These are phyloP conservation scores for Talaromyces albobiverticillius DNA, from an alignment of 2,329 filamentous ascomycete species.

Conservation along the genomic window DNA sequence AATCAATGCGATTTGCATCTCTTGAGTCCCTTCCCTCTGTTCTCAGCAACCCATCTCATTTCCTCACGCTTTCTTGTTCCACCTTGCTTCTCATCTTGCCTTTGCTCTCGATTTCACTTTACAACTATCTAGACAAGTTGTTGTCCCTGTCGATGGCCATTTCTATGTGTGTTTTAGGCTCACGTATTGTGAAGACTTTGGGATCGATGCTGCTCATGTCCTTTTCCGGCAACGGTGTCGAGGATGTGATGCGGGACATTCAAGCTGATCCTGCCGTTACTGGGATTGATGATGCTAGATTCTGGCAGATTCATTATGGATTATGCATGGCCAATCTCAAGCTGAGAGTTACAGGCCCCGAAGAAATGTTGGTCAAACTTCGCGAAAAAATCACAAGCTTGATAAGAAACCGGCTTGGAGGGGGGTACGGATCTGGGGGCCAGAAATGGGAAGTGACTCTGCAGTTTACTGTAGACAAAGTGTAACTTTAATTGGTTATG, in stretches of 20 bases:
- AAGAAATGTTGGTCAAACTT: slow-evolving; percentile 68
- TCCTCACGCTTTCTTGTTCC: slow-evolving; percentile 86
- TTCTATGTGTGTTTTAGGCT: slow-evolving; percentile 84
- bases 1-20: slow-evolving; percentile 82
- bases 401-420: slow-evolving; percentile 81
- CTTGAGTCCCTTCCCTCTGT: slow-evolving; percentile 78
- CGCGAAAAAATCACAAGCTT: slow-evolving; percentile 73
- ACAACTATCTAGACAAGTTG: slow-evolving; percentile 77
- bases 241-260: slow-evolving; percentile 79
- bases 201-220: slow-evolving; percentile 96
- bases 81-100: slow-evolving; percentile 76
- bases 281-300: slow-evolving; percentile 82
- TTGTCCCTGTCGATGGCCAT: slow-evolving; percentile 79
- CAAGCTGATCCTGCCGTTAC: slow-evolving; percentile 73
- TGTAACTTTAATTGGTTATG: not conserved
- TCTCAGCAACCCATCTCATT: slow-evolving; percentile 93
- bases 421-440: slow-evolving; percentile 76
- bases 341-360: slow-evolving; percentile 68
- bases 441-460: slow-evolving; percentile 92
- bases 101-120: slow-evolving; percentile 74
- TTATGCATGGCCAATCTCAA: slow-evolving; percentile 94
- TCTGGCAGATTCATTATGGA: slow-evolving; percentile 98
- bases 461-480: slow-evolving; percentile 63
- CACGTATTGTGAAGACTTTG: slow-evolving; percentile 77
- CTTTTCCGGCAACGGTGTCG: slow-evolving; percentile 62